These are phyloP conservation scores for Glebionis coronaria DNA, from an alignment of 129 eudicot species.

Conservation along the genomic window DNA sequence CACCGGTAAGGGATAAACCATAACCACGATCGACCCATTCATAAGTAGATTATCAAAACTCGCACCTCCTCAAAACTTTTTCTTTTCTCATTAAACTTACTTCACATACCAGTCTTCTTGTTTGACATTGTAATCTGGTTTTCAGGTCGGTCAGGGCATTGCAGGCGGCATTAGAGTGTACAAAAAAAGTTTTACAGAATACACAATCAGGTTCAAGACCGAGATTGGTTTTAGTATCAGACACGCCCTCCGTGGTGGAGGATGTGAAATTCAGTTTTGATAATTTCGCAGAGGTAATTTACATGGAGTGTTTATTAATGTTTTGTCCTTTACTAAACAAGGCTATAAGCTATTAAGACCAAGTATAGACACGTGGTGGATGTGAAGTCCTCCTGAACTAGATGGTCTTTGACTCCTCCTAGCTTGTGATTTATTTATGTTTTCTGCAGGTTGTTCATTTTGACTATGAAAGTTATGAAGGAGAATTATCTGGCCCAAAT, in stretches of 20 bases:
- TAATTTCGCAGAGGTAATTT: conserved; percentile 64
- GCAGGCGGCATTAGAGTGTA: conserved; percentile 69
- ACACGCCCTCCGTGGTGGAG: conserved; percentile 66
- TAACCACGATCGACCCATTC: background rate
- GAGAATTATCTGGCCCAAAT: conserved; percentile 46
- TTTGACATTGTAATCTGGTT: conserved; percentile 12
- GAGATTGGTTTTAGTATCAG: conserved; percentile 73
- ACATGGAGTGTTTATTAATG: background rate
- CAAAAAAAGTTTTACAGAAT: conserved; percentile 40
- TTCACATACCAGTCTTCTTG: background rate
- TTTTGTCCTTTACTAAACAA: background rate
- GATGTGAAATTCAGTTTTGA: conserved; percentile 47
- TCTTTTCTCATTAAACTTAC: background rate
- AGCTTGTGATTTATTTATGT: conserved; percentile 6
- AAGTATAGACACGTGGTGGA: background rate
- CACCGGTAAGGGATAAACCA: background rate
- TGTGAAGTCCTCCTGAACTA: no score
- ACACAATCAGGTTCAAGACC: conserved; percentile 40
- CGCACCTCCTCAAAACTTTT: background rate
- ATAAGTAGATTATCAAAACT: background rate
- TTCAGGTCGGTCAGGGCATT: conserved; percentile 76
- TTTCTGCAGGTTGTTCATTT: conserved; percentile 67
- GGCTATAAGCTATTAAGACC: background rate
- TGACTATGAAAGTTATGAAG: conserved; percentile 58
- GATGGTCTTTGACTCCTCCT: background rate